Base-by-base conservation (phyloP, 495 filamentous ascomycete genomes). In the Cudoniella acicularis region DNA sequence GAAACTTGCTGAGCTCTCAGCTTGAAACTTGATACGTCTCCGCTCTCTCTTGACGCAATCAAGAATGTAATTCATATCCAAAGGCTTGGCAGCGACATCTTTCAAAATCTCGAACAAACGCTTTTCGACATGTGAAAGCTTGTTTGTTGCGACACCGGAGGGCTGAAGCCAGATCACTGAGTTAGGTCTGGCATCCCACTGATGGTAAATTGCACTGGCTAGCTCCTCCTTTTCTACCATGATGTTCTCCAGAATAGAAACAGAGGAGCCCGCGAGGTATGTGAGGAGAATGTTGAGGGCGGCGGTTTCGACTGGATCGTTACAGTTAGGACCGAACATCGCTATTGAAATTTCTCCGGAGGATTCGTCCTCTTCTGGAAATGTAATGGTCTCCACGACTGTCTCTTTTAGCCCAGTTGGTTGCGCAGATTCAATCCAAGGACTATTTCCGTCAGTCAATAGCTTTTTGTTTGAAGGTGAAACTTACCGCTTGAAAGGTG, bases 281-380 rank as follows among this genome's bases (percentile, higher is more conserved):
- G 84, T 82, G 42, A 95, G 75, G 3, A 94, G 67, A 43, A 93
- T 83, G 64, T 86, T 86, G 18, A 97, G 63, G 17, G 92, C 95
- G 0, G 83, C 83, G 16, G 78, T 81, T 71, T 72, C 63, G 47
- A 80, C 60, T 77, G 74, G 63, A 66, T 96, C 85, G 59, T 77
- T 85, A 70, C 86, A 89, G 57, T 84, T 78, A 0, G 94, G 95
- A 36, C 94, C 94, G 54, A 98, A 81, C 70, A 94, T 94, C 6
- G 79, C 87, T 43, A 97, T 80, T 51, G 87, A 68, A 45, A 98
- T 82, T 67, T 98, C 92, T 40, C 94, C 94, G 53, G 80, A 87
- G 1, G 89, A 91, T 63, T 99, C 94, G 62, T 99, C 94, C 67
- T 96, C 92, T 71, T 99, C 95, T 0, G 94, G 95, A 64, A 99